phyloP scores from a whole-genome alignment of 108 stramenopile species.

The Skeletonema menzelii region DNA sequence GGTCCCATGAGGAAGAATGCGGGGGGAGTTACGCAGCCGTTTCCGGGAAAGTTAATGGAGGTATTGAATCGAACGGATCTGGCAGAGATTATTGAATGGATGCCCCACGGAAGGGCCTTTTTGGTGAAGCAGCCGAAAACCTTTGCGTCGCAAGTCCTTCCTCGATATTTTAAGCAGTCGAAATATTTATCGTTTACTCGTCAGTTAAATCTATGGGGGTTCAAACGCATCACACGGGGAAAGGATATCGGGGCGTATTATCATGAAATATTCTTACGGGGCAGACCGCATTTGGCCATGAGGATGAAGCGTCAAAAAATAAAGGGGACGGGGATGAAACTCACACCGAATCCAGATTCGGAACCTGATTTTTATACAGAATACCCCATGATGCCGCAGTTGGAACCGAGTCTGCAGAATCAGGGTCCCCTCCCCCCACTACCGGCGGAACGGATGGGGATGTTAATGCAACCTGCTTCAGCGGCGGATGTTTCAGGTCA shows the following conservation, averaged over 20 bases:
- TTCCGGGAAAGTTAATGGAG: conserved; percentile 52
- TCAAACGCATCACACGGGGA: conserved; percentile 70
- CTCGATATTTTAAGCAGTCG: conserved; percentile 77
- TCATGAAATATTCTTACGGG: conserved; percentile 65
- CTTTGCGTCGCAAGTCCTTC: conserved; percentile 57
- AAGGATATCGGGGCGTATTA: conserved; percentile 59
- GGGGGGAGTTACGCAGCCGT: conserved; percentile 55
- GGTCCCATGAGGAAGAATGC: conserved; percentile 54
- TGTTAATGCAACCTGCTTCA: background rate
- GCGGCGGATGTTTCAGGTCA: background rate
- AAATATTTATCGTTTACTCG: conserved; percentile 74
- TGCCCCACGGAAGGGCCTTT: conserved; percentile 71
- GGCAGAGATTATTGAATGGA: conserved; percentile 50
- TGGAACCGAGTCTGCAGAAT: background rate
- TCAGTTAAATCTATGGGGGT: conserved; percentile 86
- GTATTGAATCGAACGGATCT: conserved; percentile 45
- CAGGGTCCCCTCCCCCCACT: conserved; percentile 19
- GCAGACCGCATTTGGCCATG: conserved; percentile 48
- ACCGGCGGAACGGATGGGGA: conserved; percentile 14
- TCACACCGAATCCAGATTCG: conserved; percentile 53
- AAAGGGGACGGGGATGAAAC: conserved; percentile 64
- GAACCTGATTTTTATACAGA: conserved; percentile 50
- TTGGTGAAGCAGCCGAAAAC: conserved; percentile 63
- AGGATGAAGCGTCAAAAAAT: conserved; percentile 57
- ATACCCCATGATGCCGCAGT: conserved; percentile 23